Evolutionary conservation across 23 red algal species (phyloP).

Genomic region (Gracilaria gracilis): DNA sequence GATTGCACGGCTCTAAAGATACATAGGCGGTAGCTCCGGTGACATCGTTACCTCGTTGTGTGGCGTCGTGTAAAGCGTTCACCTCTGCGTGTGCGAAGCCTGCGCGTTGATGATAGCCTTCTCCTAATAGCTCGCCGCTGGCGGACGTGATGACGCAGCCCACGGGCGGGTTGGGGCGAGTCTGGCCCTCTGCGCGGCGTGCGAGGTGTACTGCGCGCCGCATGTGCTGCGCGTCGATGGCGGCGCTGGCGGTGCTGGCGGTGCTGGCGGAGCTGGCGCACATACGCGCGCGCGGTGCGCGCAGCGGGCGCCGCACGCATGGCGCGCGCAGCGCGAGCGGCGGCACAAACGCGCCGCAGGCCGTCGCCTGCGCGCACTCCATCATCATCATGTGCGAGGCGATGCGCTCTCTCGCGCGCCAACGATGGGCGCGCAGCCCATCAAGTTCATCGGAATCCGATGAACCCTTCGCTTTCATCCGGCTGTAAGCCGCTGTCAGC

Average conservation of each 20-base stretch:
- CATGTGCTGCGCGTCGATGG: slow-evolving; percentile 64
- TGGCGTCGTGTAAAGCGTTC: slow-evolving; percentile 66
- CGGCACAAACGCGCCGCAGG: background rate
- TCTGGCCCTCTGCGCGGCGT: slow-evolving; percentile 60
- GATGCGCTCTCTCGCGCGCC: too few relatives aligned
- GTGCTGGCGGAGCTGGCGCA: background rate
- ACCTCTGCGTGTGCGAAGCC: slow-evolving; percentile 89
- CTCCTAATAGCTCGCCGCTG: slow-evolving; percentile 64
- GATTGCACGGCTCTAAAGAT: slow-evolving; percentile 94
- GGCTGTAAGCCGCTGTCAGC: background rate
- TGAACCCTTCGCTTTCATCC: too few relatives aligned
- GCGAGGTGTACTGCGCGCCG: slow-evolving; percentile 80
- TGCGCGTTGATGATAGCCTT: slow-evolving; percentile 86
- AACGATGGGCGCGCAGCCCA: too few relatives aligned
- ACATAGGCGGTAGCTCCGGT: slow-evolving; percentile 79
- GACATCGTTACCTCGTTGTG: background rate
- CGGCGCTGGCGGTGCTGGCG: background rate
- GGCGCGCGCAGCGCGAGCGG: background rate
- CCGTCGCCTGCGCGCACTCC: too few relatives aligned
- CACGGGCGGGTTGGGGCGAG: slow-evolving; percentile 92
- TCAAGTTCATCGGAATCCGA: too few relatives aligned
- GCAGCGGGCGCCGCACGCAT: background rate
- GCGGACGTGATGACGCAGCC: slow-evolving; percentile 79
- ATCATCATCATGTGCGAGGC: too few relatives aligned
- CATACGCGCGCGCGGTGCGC: background rate